Conservation (phyloP, 768 basidiomycete species). For the Holtermanniella nyarrowii region DNA sequence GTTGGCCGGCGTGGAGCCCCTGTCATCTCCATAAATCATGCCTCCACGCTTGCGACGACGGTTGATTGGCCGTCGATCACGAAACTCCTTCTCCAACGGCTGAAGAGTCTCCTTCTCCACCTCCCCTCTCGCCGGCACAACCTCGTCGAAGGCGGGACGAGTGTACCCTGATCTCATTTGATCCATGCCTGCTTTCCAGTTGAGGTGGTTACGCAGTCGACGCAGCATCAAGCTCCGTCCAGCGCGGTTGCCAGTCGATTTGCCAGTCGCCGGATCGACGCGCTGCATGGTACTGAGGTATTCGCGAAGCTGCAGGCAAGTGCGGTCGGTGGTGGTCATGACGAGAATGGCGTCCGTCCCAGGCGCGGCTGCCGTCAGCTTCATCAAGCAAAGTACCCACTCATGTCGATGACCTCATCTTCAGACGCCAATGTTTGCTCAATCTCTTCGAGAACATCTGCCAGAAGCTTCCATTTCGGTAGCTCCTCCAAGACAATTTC, state of each 20-base stretch:
- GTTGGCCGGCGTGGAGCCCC: background rate
- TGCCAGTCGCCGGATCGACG: slow-evolving; percentile 10
- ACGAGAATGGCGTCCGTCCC: slow-evolving; percentile 71
- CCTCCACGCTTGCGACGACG: background rate
- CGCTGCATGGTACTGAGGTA: slow-evolving; percentile 57
- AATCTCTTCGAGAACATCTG: slow-evolving; percentile 78
- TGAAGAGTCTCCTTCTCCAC: background rate
- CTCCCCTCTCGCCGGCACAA: background rate
- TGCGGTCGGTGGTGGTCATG: slow-evolving; percentile 73
- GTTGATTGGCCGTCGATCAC: background rate
- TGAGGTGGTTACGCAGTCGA: slow-evolving; percentile 61
- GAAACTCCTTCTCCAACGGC: background rate
- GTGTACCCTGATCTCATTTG: slow-evolving; percentile 10
- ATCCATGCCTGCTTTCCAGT: slow-evolving; percentile 58
- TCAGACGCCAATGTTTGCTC: slow-evolving; percentile 53
- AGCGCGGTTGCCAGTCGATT: slow-evolving; percentile 19
- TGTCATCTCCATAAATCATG: background rate
- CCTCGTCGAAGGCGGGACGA: slow-evolving; percentile 3
- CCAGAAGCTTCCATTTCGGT: slow-evolving; percentile 82
- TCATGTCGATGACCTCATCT: slow-evolving; percentile 17
- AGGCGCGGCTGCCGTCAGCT: slow-evolving; percentile 36
- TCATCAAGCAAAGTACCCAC: slow-evolving; percentile 1
- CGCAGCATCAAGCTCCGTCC: slow-evolving; percentile 71
- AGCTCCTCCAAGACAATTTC: slow-evolving; percentile 84
- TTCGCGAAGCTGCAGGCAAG: slow-evolving; percentile 62